Conservation (phyloP, 805 yeast species). For the Blastobotrys terrestris region DNA sequence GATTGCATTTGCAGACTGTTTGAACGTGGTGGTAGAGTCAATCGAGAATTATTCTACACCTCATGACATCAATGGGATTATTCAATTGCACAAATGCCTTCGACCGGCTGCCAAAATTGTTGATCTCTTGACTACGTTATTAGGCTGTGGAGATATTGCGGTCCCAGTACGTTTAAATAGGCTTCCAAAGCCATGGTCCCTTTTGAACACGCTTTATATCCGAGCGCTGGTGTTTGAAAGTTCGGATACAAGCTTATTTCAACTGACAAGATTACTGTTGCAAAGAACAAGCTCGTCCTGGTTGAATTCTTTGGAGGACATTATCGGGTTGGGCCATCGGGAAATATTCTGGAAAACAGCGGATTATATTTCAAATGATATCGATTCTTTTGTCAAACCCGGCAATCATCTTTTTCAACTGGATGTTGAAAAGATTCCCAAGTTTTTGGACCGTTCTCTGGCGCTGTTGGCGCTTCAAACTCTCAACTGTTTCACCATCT, state of each 20-base stretch:
- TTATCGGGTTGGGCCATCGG: constrained; percentile 1
- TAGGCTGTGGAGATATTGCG: constrained; percentile 5
- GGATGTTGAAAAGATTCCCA: background rate
- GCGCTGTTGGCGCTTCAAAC: constrained; percentile 1
- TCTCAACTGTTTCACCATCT: constrained; percentile 1
- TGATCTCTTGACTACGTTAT: constrained; percentile 1
- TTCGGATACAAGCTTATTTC: background rate
- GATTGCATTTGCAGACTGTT: constrained; percentile 7
- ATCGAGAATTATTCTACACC: constrained; percentile 1
- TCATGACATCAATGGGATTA: background rate
- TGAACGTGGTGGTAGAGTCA: constrained; percentile 1
- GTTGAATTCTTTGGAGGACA: background rate
- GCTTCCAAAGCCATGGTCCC: background rate
- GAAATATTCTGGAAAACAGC: constrained; percentile 3
- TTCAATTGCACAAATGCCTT: background rate
- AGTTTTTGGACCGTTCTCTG: background rate
- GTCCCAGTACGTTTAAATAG: constrained; percentile 3
- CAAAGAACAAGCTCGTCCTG: constrained; percentile 2
- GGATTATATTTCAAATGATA: background rate
- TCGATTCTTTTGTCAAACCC: background rate
- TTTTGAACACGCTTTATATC: constrained; percentile 3
- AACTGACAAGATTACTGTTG: constrained; percentile 1
- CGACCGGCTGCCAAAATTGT: constrained; percentile 1
- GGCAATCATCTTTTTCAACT: background rate
- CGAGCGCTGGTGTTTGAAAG: background rate